Percentiles rank a stretch among this genome's conserved stretches.
Conservation (phyloP, 352 stramenopile species). For the Phytophthora capsici region DNA sequence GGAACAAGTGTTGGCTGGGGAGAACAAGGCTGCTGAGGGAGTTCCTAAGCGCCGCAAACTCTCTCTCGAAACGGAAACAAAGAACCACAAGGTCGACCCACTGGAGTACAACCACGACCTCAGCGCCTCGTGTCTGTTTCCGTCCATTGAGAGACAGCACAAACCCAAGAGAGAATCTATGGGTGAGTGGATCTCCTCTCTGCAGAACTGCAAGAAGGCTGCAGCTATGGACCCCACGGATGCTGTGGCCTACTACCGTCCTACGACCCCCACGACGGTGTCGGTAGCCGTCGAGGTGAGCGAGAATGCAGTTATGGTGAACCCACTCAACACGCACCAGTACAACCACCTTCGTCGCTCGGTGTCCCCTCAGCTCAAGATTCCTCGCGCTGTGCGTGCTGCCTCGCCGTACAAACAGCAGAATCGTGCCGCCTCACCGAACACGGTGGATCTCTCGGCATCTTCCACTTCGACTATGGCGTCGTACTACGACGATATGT, state of each 20-base stretch:
- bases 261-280: conserved; percentile 33
- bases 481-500: conserved; percentile 72
- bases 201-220: conserved; percentile 31
- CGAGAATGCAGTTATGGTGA: conserved; percentile 34
- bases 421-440: conserved; percentile 31
- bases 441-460: conserved; percentile 58
- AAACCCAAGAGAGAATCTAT: conserved; percentile 35
- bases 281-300: conserved; percentile 24
- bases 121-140: conserved; percentile 33
- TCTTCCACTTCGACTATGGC: conserved; percentile 76
- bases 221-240: conserved; percentile 15
- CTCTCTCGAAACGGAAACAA: conserved; percentile 34
- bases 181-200: conserved; percentile 36
- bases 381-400: conserved; percentile 21
- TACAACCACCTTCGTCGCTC: conserved; percentile 28
- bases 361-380: conserved; percentile 33
- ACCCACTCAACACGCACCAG: conserved; percentile 32
- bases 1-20: conserved; percentile 27
- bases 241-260: conserved; percentile 22
- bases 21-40: conserved; percentile 33
- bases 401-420: conserved; percentile 45
- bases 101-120: conserved; percentile 20
- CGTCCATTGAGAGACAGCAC: conserved; percentile 39
- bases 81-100: conserved; percentile 13
- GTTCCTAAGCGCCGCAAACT: conserved; percentile 53